A percentile compares a stretch with the other conserved stretches of the same genome.
phyloP scores from a whole-genome alignment of 306 rosid species.

The Acacia melanoxylon region DNA sequence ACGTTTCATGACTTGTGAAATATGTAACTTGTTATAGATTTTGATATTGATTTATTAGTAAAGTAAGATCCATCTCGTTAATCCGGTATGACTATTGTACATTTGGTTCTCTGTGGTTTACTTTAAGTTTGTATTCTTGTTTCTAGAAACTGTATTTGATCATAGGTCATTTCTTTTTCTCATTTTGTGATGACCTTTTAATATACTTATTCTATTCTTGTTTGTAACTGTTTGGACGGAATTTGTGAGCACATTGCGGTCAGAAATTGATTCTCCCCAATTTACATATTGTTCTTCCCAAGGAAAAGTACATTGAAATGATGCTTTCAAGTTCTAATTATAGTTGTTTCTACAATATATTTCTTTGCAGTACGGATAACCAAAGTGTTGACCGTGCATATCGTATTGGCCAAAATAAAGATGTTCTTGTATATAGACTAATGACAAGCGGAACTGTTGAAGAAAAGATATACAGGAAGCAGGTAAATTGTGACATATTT shows the following conservation, averaged over 20 bases:
- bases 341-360: not conserved
- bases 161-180: not conserved
- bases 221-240: not conserved
- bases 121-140: not conserved
- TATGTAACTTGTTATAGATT: not conserved
- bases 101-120: not conserved
- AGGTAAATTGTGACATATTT: slow-evolving; percentile 46
- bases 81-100: not conserved
- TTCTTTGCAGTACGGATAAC: slow-evolving; percentile 73
- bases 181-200: not conserved
- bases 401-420: slow-evolving; percentile 91
- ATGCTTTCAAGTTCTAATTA: slow-evolving; percentile 11
- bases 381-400: slow-evolving; percentile 99
- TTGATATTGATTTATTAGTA: not conserved
- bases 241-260: not conserved
- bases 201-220: not conserved
- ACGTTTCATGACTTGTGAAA: not conserved
- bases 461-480: slow-evolving; percentile 93
- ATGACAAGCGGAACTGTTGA: slow-evolving; percentile 98
- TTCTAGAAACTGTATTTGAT: not conserved
- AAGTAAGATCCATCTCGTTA: not conserved
- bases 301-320: not conserved
- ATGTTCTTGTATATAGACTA: slow-evolving; percentile 85
- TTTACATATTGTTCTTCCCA: not conserved
- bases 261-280: slow-evolving; percentile 1